Evolutionary conservation across 192 early-diverging fungal genomes (phyloP).

Genomic region (Coemansia sp.): DNA sequence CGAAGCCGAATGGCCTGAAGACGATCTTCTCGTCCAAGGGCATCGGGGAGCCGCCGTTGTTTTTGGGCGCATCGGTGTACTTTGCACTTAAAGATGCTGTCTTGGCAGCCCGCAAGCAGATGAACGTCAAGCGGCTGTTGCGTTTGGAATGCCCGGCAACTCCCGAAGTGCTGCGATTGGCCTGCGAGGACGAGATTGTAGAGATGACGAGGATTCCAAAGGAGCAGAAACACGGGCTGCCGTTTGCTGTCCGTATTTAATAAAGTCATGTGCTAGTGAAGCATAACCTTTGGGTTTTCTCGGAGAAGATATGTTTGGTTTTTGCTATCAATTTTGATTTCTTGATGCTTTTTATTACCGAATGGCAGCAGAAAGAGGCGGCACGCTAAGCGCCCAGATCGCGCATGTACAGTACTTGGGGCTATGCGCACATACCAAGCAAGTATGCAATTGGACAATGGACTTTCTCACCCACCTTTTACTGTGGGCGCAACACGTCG

Average conservation of each 20-base stretch:
- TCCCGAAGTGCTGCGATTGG: slow-evolving; percentile 68
- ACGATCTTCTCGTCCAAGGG: slow-evolving; percentile 82
- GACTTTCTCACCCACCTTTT: slow-evolving; percentile 10
- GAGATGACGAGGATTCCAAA: slow-evolving; percentile 28
- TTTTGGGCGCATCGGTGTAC: slow-evolving; percentile 73
- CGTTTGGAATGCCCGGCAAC: slow-evolving; percentile 75
- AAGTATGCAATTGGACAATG: slow-evolving; percentile 8
- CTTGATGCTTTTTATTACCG: too few relatives aligned
- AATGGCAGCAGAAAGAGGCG: background rate
- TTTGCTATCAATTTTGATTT: too few relatives aligned
- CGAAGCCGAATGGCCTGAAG: slow-evolving; percentile 57
- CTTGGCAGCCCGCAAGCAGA: slow-evolving; percentile 59
- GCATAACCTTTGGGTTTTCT: too few relatives aligned
- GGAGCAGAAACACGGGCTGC: slow-evolving; percentile 26
- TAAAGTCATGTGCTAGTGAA: too few relatives aligned
- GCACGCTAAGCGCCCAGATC: slow-evolving; percentile 29
- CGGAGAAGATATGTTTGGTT: too few relatives aligned
- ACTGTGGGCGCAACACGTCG: slow-evolving; percentile 32
- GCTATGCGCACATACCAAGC: slow-evolving; percentile 4
- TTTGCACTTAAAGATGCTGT: slow-evolving; percentile 81
- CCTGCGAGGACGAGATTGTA: slow-evolving; percentile 66
- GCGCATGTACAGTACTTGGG: slow-evolving; percentile 26
- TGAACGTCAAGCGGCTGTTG: slow-evolving; percentile 38
- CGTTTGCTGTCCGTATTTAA: slow-evolving; percentile 42
- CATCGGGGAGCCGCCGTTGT: slow-evolving; percentile 85